phyloP scores from a whole-genome alignment of 371 early-diverging fungal species.

The Amoeboaphelidium protococcarum region DNA sequence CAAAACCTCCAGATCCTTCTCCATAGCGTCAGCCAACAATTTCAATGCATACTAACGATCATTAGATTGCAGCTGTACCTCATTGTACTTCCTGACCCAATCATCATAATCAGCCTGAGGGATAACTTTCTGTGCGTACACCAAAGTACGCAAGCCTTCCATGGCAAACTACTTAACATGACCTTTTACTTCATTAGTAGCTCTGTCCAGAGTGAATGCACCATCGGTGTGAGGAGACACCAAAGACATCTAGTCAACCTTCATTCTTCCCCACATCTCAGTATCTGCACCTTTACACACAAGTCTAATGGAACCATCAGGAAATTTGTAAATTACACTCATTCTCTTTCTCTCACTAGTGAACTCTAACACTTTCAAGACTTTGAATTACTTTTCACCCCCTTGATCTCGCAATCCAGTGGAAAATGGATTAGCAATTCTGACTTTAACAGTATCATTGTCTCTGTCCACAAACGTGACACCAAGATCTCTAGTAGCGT shows the following conservation, averaged over 20 bases:
- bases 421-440: not conserved
- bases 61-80: constrained; percentile 49
- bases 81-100: constrained; percentile 43
- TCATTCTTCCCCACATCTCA: constrained; percentile 18
- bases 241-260: constrained; percentile 7
- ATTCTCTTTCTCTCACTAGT: constrained; percentile 37
- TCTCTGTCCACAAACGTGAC: constrained; percentile 1
- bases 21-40: constrained; percentile 49
- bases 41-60: constrained; percentile 55
- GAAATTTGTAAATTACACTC: constrained; percentile 26
- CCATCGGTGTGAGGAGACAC: not conserved
- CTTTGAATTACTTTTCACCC: constrained; percentile 8
- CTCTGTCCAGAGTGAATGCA: constrained; percentile 3
- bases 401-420: not conserved
- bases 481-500: not conserved
- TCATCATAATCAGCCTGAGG: constrained; percentile 35
- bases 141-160: constrained; percentile 69
- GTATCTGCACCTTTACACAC: constrained; percentile 56
- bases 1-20: constrained; percentile 30
- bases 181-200: constrained; percentile 15
- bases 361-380: constrained; percentile 35
- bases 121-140: constrained; percentile 49
- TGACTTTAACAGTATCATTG: not conserved
- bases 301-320: constrained; percentile 21
- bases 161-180: constrained; percentile 39